Conservation (phyloP, 1,284 basidiomycete species). For the Laetiporus sulphureus region DNA sequence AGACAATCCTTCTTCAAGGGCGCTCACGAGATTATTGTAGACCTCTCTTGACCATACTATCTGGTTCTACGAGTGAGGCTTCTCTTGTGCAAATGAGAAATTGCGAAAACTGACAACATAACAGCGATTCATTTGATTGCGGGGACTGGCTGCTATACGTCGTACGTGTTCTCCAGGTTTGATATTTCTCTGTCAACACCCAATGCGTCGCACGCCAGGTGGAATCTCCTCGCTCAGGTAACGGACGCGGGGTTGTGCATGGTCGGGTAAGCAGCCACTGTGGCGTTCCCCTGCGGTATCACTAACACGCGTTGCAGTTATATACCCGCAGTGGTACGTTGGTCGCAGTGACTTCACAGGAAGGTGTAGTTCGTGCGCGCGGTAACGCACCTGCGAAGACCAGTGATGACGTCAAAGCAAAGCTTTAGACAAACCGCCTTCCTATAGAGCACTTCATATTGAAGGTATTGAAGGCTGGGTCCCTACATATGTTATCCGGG, state of each 20-base stretch:
- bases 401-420: background rate
- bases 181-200: background rate
- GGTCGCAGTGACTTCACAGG: conserved; percentile 77
- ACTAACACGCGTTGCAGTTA: too few species aligned
- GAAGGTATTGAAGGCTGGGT: too few species aligned
- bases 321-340: conserved; percentile 68
- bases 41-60: conserved; percentile 84
- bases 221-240: conserved; percentile 57
- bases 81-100: background rate
- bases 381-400: conserved; percentile 28
- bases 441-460: too few species aligned
- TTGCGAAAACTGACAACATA: background rate
- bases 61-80: conserved; percentile 69
- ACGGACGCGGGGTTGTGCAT: conserved; percentile 69
- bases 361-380: conserved; percentile 70
- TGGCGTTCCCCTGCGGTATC: too few species aligned
- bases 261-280: conserved; percentile 64
- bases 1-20: background rate
- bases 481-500: too few species aligned
- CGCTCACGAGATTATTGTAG: conserved; percentile 36
- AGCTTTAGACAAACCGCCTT: too few species aligned
- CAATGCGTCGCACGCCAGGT: conserved; percentile 31
- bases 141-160: conserved; percentile 79
- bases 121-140: conserved; percentile 69
- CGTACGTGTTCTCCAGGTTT: conserved; percentile 32